phyloP scores from a whole-genome alignment of 768 basidiomycete species.

The Amylocystis lapponica region DNA sequence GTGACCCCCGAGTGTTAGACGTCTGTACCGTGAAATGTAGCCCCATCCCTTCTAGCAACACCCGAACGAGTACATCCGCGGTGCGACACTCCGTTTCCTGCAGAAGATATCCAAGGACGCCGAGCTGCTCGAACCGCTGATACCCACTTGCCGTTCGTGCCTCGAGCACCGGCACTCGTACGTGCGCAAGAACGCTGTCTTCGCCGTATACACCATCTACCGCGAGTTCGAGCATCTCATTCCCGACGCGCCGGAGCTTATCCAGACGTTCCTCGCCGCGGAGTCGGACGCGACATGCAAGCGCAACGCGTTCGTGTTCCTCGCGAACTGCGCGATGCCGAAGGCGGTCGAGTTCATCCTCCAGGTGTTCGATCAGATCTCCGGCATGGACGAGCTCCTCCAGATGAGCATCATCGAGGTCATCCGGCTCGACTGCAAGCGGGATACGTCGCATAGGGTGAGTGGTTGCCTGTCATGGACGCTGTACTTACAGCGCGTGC shows the following conservation, averaged over 20 bases:
- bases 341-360: conserved; percentile 91
- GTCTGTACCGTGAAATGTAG: not conserved
- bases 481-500: not conserved
- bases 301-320: conserved; percentile 94
- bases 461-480: conserved; percentile 23
- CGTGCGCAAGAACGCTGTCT: conserved; percentile 97
- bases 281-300: conserved; percentile 96
- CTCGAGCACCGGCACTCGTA: conserved; percentile 97
- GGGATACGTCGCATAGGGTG: conserved; percentile 77
- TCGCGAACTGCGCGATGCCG: conserved; percentile 78
- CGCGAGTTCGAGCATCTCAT: conserved; percentile 92
- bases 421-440: conserved; percentile 83
- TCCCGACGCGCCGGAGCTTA: conserved; percentile 92
- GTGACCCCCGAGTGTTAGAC: conserved; percentile 22
- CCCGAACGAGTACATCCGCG: conserved; percentile 98
- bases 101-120: conserved; percentile 92
- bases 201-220: conserved; percentile 92
- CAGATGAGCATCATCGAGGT: conserved; percentile 97
- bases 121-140: conserved; percentile 92
- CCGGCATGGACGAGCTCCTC: conserved; percentile 80
- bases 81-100: conserved; percentile 92
- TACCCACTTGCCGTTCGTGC: conserved; percentile 89
- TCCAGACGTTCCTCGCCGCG: conserved; percentile 92
- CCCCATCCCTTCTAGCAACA: conserved; percentile 73
- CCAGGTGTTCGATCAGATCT: conserved; percentile 78